Percentiles rank a stretch among this genome's conserved stretches.
These are phyloP conservation scores for Diaporthe nobilis DNA, from an alignment of 2,329 filamentous ascomycete genomes.

Conservation along the genomic window DNA sequence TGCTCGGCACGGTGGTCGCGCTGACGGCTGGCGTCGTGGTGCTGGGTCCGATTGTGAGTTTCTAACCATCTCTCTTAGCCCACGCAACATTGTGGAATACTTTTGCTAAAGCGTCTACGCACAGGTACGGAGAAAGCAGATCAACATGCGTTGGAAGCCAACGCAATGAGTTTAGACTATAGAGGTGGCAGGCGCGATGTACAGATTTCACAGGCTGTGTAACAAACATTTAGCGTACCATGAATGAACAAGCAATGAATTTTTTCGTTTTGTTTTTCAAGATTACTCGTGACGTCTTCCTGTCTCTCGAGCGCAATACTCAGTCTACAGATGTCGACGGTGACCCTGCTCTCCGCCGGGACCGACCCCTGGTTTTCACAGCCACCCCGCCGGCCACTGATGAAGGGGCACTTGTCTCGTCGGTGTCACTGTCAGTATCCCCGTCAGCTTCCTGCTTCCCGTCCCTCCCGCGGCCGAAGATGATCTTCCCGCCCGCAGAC, in stretches of 20 bases:
- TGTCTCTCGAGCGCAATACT: background rate
- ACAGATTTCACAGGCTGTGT: background rate
- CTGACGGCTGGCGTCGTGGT: conserved; percentile 82
- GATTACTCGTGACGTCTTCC: background rate
- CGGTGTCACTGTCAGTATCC: background rate
- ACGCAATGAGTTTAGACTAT: conserved; percentile 45
- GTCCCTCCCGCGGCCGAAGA: background rate
- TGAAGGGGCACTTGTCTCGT: background rate
- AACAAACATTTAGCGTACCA: background rate
- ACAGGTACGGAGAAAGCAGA: conserved; percentile 76
- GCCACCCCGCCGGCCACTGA: background rate
- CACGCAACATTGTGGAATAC: background rate
- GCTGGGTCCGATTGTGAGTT: conserved; percentile 87
- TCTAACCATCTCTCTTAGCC: background rate
- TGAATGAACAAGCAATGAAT: background rate
- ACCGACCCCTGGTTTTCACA: background rate
- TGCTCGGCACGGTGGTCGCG: conserved; percentile 86
- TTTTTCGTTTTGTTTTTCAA: background rate
- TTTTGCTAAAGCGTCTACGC: conserved; percentile 51
- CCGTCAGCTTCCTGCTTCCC: background rate
- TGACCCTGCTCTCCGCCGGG: background rate
- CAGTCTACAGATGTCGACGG: conserved; percentile 27
- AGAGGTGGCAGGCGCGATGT: conserved; percentile 7
- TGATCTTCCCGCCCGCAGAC: background rate
- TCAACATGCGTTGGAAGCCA: conserved; percentile 73